Evolutionary conservation across 495 filamentous ascomycete species (phyloP), one percentile per base, ranked within the genome.

Genomic region (Trichoderma orchidacearum): DNA sequence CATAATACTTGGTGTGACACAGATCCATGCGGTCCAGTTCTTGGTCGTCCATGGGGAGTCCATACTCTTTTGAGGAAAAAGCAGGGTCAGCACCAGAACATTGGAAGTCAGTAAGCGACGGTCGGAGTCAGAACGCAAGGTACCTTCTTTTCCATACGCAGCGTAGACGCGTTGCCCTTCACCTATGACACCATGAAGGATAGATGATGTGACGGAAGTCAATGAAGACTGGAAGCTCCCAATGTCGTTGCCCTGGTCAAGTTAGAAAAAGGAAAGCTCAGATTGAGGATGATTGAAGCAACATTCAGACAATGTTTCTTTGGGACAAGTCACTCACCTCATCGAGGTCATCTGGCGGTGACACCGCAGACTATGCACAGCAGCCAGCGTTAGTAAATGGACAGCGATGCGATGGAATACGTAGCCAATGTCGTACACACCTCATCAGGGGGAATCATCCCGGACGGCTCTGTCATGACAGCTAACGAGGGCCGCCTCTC

Each of bases 1-100:
- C 59, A 30, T 56, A 64, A 35, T 64, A 64, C 25, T 64, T 64
- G 1, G 58, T 56, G 35, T 64, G 62, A 41, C 57, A 59, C 55
- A 64, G 53, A 17, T 61, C 62, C 29, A 64, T 64, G 5, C 62
- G 56, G 32, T 60, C 58, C 21, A 61, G 51, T 29, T 64, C 62
- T 13, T 38, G 32, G 17, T 61, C 55, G 17, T 64, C 62, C 59
- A 64, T 62, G 7, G 62, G 62, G 38, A 64, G 54, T 2, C 62
- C 62, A 23, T 64, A 64, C 50, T 64, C 62, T 61, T 8, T 17
- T 3, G 1, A 32, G 3, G 38, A 9, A 12, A 30, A 15, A 27
- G 21, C 3, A 9, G 21, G 8, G 7, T 48, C 15, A 48, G 21
- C 41, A 27, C 41, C 23, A 25, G n/a, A 6, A 9, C n/a, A n/a